A percentile compares a stretch with the other conserved stretches of the same genome.
Conservation (phyloP, 2,329 filamentous ascomycete species). For the Colletotrichum neosansevieriae region DNA sequence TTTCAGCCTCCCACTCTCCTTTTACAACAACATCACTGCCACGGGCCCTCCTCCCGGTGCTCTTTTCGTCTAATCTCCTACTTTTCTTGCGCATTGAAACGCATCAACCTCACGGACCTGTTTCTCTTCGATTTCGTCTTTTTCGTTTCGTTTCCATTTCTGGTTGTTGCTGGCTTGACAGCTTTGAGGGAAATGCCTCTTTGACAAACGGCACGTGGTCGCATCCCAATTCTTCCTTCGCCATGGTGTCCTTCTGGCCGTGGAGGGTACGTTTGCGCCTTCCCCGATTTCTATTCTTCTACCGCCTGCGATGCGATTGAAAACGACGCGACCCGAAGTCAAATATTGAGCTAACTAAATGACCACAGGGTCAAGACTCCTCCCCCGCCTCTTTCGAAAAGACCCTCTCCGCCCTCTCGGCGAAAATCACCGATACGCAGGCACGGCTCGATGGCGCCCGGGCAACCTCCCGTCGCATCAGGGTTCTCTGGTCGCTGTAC, state of each 20-base stretch:
- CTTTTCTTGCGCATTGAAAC: conserved; percentile 12
- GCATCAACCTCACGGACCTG: conserved; percentile 7
- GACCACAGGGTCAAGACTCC: conserved; percentile 75
- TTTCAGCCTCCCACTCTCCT: conserved; percentile 24
- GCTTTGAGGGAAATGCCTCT: conserved; percentile 33
- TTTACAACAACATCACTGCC: conserved; percentile 18
- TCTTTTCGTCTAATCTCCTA: conserved; percentile 11
- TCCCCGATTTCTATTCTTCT: too few species aligned
- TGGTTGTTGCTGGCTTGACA: conserved; percentile 4
- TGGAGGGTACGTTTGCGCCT: conserved; percentile 72
- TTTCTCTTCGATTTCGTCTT: not conserved
- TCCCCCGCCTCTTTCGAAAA: conserved; percentile 96
- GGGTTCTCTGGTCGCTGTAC: conserved; percentile 91
- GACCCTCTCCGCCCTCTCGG: conserved; percentile 82
- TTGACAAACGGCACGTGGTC: conserved; percentile 36
- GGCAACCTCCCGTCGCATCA: conserved; percentile 79
- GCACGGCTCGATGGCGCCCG: conserved; percentile 80
- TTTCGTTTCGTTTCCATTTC: not conserved
- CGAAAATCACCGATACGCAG: conserved; percentile 83
- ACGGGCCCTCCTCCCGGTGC: conserved; percentile 3
- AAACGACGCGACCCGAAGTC: not conserved
- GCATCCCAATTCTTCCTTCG: conserved; percentile 24
- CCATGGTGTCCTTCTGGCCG: conserved; percentile 88
- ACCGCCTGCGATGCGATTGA: not conserved
- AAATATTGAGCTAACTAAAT: not conserved